Percentiles rank a stretch among this genome's conserved stretches.
These are phyloP conservation scores for Scedosporium boydii DNA, from an alignment of 2,329 filamentous ascomycete genomes.

Conservation along the genomic window DNA sequence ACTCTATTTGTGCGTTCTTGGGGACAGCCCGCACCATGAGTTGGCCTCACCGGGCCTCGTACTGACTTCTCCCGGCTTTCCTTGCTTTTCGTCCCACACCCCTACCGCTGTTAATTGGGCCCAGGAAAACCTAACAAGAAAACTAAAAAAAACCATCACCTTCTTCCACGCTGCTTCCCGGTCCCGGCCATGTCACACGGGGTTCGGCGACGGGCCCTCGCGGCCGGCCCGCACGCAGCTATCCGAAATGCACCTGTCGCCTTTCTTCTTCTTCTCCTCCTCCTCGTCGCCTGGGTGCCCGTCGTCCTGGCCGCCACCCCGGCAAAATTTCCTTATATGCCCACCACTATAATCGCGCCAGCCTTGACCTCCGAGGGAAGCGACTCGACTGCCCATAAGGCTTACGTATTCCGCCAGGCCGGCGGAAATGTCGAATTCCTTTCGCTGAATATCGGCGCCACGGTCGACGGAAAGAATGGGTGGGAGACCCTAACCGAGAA, in stretches of 20 bases:
- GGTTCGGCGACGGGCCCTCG: not conserved
- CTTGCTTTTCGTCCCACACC: not conserved
- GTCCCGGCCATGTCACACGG: not conserved
- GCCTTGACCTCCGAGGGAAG: constrained; percentile 32
- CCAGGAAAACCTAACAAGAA: not conserved
- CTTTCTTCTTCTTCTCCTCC: not conserved
- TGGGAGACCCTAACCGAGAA: constrained; percentile 41
- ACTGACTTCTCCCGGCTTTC: not conserved
- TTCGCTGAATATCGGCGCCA: constrained; percentile 47
- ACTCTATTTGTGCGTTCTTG: no score
- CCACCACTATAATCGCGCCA: constrained; percentile 60
- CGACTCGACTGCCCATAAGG: constrained; percentile 32
- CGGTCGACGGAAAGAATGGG: constrained; percentile 26
- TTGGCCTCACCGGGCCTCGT: not conserved
- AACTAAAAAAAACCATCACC: not conserved
- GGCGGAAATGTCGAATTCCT: constrained; percentile 41
- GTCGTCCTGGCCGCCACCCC: constrained; percentile 13
- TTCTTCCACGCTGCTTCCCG: not conserved
- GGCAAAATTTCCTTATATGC: constrained; percentile 61
- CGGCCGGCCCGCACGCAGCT: not conserved
- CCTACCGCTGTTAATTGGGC: not conserved
- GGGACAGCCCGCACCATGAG: not conserved
- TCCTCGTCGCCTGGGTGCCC: not conserved
- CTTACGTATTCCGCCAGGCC: constrained; percentile 61
- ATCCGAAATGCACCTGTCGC: not conserved